Conservation (phyloP, 345 rosid genomes). For the Euphorbia tirucalli region DNA sequence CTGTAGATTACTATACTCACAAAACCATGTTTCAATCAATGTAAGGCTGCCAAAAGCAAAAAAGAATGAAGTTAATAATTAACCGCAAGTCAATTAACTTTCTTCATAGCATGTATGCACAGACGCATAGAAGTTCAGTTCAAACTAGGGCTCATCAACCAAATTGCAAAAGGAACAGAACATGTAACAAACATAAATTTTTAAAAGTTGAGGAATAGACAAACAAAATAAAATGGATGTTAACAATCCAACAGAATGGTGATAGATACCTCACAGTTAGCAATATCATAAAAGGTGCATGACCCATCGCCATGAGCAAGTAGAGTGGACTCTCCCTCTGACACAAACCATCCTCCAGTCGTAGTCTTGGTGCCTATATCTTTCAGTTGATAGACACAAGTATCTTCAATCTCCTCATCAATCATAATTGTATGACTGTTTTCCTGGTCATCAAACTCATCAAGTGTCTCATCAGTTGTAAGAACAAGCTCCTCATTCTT, state of each 20-base stretch:
- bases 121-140: background rate
- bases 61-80: background rate
- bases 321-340: conserved; percentile 93
- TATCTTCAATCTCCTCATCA: conserved; percentile 58
- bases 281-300: conserved; percentile 80
- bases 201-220: conserved; percentile 1
- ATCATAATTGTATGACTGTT: conserved; percentile 40
- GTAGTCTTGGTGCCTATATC: conserved; percentile 64
- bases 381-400: conserved; percentile 44
- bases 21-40: conserved; percentile 1
- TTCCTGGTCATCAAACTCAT: conserved; percentile 78
- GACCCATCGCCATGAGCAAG: conserved; percentile 91
- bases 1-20: background rate
- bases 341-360: conserved; percentile 97
- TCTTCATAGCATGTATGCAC: background rate
- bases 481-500: conserved; percentile 50
- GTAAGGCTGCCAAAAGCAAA: background rate
- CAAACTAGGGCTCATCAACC: no score
- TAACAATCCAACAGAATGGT: background rate
- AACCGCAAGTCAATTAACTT: background rate
- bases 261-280: conserved; percentile 72
- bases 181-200: background rate
- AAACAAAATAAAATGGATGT: background rate
- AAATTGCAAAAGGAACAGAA: background rate
- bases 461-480: conserved; percentile 68